Percentiles rank a stretch among this genome's conserved stretches.
Evolutionary conservation across 768 basidiomycete genomes (phyloP).

Genomic region (Trametes punicea): DNA sequence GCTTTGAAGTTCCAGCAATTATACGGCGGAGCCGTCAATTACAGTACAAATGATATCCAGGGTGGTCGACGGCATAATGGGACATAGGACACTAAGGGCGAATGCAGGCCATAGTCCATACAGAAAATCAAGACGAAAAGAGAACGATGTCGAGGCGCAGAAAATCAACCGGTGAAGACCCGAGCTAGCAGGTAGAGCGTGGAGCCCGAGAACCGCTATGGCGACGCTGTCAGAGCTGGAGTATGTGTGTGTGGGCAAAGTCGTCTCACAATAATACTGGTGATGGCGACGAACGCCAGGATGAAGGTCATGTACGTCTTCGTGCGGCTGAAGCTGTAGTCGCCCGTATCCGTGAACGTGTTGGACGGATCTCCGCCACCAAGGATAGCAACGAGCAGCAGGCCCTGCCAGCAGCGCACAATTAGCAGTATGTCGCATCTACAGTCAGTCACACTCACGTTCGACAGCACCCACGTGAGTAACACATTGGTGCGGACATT

Average conservation of each 20-base stretch:
- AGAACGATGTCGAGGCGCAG: too few species aligned
- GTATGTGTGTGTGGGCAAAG: background rate
- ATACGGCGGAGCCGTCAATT: too few species aligned
- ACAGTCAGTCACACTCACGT: too few species aligned
- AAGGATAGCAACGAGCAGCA: constrained; percentile 68
- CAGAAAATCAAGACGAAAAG: too few species aligned
- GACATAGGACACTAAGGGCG: too few species aligned
- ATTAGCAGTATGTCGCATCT: background rate
- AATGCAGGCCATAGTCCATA: too few species aligned
- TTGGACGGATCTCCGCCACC: constrained; percentile 53
- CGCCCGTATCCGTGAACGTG: constrained; percentile 53
- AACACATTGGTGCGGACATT: constrained; percentile 83
- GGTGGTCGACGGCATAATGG: too few species aligned
- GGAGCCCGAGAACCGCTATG: constrained; percentile 57
- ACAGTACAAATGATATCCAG: too few species aligned
- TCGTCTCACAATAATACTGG: constrained; percentile 61
- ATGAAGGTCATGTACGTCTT: constrained; percentile 81
- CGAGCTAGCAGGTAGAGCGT: constrained; percentile 51
- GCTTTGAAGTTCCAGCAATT: too few species aligned
- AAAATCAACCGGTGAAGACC: constrained; percentile 51
- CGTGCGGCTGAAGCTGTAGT: constrained; percentile 47
- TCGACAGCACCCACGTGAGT: constrained; percentile 79
- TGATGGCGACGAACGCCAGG: constrained; percentile 76
- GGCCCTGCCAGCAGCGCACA: constrained; percentile 42
- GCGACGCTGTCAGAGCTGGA: background rate